Percentiles rank a stretch among this genome's conserved stretches.
These are phyloP conservation scores for Ogataea sp. DNA, from an alignment of 805 yeast genomes.

Conservation along the genomic window DNA sequence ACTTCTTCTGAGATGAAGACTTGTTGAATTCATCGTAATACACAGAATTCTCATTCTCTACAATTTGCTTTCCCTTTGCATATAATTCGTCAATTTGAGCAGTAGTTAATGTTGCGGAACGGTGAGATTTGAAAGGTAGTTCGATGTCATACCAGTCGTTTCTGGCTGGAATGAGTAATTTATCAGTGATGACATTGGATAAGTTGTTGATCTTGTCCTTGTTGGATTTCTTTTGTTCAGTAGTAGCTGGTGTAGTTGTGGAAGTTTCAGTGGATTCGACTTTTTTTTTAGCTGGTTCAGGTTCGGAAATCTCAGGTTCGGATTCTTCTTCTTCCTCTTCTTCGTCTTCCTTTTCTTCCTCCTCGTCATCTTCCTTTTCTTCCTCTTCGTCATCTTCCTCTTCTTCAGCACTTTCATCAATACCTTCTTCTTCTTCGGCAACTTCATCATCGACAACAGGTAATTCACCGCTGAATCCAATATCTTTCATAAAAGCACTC, in stretches of 20 bases:
- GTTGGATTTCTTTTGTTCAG: slow-evolving; percentile 22
- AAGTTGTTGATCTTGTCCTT: slow-evolving; percentile 24
- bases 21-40: slow-evolving; percentile 70
- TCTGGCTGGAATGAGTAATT: slow-evolving; percentile 50
- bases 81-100: slow-evolving; percentile 53
- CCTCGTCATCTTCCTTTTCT: slow-evolving; percentile 27
- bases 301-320: slow-evolving; percentile 19
- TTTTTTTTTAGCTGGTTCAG: slow-evolving; percentile 17
- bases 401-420: slow-evolving; percentile 28
- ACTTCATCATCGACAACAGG: slow-evolving; percentile 23
- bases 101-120: slow-evolving; percentile 33
- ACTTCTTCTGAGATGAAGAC: slow-evolving; percentile 75
- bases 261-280: slow-evolving; percentile 12
- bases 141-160: slow-evolving; percentile 73
- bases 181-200: slow-evolving; percentile 47
- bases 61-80: slow-evolving; percentile 55
- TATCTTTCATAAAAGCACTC: slow-evolving; percentile 51
- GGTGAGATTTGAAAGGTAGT: slow-evolving; percentile 14
- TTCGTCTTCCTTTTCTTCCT: slow-evolving; percentile 22
- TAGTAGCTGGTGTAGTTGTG: too few relatives aligned
- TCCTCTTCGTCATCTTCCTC: slow-evolving; percentile 30
- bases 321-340: slow-evolving; percentile 17
- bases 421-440: slow-evolving; percentile 28
- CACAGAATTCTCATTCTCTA: slow-evolving; percentile 61
- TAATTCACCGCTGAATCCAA: slow-evolving; percentile 48